phyloP scores from a whole-genome alignment of 1,139 yeast species.

The Scheffersomyces cryptocercus region DNA sequence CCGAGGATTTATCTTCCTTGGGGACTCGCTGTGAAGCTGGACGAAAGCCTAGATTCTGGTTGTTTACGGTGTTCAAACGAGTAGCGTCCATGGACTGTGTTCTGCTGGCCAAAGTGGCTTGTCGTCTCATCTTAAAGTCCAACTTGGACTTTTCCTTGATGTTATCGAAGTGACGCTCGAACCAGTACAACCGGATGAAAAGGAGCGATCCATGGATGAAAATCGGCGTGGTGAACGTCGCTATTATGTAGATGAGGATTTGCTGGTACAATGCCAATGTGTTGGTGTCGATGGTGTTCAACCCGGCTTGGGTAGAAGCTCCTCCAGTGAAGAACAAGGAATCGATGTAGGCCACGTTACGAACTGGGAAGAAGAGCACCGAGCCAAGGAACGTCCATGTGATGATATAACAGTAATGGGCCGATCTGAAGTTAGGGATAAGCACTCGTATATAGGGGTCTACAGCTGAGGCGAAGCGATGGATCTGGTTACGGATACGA shows the following conservation, averaged over 20 bases:
- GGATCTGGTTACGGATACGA: slow-evolving; percentile 25
- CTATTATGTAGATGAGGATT: slow-evolving; percentile 56
- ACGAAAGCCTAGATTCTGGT: slow-evolving; percentile 35
- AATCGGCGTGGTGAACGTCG: slow-evolving; percentile 81
- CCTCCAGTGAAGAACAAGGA: slow-evolving; percentile 75
- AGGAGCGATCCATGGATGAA: slow-evolving; percentile 81
- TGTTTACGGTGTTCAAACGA: slow-evolving; percentile 36
- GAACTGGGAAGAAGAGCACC: slow-evolving; percentile 72
- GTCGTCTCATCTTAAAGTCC: slow-evolving; percentile 77
- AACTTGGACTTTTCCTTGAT: slow-evolving; percentile 73
- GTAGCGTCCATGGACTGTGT: slow-evolving; percentile 36
- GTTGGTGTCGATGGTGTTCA: slow-evolving; percentile 75
- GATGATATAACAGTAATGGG: slow-evolving; percentile 70
- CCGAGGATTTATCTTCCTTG: not conserved
- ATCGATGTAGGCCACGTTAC: slow-evolving; percentile 70
- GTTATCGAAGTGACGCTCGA: slow-evolving; percentile 82
- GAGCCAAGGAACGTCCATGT: slow-evolving; percentile 62
- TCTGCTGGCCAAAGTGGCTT: slow-evolving; percentile 71
- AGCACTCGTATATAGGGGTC: slow-evolving; percentile 52
- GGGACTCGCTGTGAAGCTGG: slow-evolving; percentile 2
- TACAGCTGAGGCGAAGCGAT: slow-evolving; percentile 19
- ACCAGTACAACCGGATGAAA: slow-evolving; percentile 84
- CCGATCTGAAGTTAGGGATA: slow-evolving; percentile 74
- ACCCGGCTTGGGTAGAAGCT: slow-evolving; percentile 87
- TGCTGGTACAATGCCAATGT: slow-evolving; percentile 73